These are phyloP conservation scores for Atkinsonella texensis DNA, from an alignment of 2,329 filamentous ascomycete species.

Conservation along the genomic window DNA sequence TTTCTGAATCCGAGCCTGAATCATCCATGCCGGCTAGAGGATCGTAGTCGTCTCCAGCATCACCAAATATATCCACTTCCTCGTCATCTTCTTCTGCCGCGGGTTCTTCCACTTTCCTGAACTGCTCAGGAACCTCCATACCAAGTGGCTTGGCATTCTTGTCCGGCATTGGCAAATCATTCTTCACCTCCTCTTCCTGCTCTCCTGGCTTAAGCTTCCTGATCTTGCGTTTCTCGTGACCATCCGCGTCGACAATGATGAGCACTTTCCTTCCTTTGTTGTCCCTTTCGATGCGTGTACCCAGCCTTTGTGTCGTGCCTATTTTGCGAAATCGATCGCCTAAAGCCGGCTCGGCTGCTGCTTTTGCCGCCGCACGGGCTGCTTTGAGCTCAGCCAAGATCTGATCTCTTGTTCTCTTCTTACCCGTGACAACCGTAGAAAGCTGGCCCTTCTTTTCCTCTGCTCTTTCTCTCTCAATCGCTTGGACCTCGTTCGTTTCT, in stretches of 20 bases:
- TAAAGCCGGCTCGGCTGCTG: slow-evolving; percentile 36
- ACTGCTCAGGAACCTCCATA: slow-evolving; percentile 53
- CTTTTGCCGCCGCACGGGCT: slow-evolving; percentile 46
- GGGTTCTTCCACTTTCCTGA: slow-evolving; percentile 33
- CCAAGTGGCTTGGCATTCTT: slow-evolving; percentile 46
- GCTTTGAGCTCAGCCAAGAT: slow-evolving; percentile 57
- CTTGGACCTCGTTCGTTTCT: slow-evolving; percentile 41
- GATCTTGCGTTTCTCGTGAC: slow-evolving; percentile 53
- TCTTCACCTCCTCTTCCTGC: slow-evolving; percentile 22
- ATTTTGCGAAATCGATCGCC: slow-evolving; percentile 55
- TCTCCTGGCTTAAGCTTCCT: slow-evolving; percentile 34
- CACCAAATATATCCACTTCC: slow-evolving; percentile 54
- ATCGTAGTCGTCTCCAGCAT: slow-evolving; percentile 54
- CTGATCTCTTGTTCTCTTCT: slow-evolving; percentile 53
- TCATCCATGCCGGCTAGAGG: slow-evolving; percentile 47
- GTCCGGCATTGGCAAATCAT: slow-evolving; percentile 39
- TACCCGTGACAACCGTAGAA: slow-evolving; percentile 41
- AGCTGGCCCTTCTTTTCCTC: slow-evolving; percentile 50
- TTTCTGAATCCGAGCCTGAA: slow-evolving; percentile 31
- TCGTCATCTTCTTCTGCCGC: slow-evolving; percentile 34
- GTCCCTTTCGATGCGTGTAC: slow-evolving; percentile 48
- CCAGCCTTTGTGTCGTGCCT: slow-evolving; percentile 39
- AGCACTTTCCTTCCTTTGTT: slow-evolving; percentile 50
- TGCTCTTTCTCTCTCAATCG: slow-evolving; percentile 36
- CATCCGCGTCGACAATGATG: slow-evolving; percentile 54